Percentiles rank a stretch among this genome's conserved stretches.
Evolutionary conservation across 2,329 filamentous ascomycete genomes (phyloP).

Genomic region (Aspergillus clavatus): DNA sequence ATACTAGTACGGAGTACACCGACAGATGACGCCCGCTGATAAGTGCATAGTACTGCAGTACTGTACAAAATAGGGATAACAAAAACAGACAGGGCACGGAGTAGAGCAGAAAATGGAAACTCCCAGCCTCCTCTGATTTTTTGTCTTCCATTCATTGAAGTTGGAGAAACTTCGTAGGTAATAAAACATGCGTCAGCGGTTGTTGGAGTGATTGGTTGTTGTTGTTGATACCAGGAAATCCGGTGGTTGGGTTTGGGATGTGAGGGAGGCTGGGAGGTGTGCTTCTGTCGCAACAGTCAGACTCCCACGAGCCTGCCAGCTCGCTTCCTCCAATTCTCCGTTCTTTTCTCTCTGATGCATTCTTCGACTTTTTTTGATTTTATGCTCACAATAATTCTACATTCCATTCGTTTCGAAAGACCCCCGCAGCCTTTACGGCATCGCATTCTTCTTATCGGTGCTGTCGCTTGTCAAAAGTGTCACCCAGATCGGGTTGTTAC

Average conservation of each 20-base stretch:
- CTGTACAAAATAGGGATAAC: no score
- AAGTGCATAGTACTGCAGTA: no score
- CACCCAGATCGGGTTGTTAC: background rate
- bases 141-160: no score
- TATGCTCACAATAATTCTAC: constrained; percentile 4
- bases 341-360: background rate
- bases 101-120: background rate
- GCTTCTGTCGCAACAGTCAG: background rate
- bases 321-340: constrained; percentile 2
- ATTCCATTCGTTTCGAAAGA: constrained; percentile 13
- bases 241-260: constrained; percentile 32
- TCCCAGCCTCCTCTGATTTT: constrained; percentile 14
- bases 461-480: background rate
- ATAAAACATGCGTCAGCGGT: constrained; percentile 1
- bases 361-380: constrained; percentile 3
- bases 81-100: constrained; percentile 2
- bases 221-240: constrained; percentile 23
- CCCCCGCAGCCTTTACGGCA: background rate
- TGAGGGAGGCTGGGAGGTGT: constrained; percentile 29
- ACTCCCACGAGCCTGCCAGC: constrained; percentile 1
- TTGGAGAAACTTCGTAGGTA: no score
- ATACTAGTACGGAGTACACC: background rate
- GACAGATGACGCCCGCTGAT: background rate
- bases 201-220: constrained; percentile 11
- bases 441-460: constrained; percentile 1